A percentile compares a stretch with the other conserved stretches of the same genome.
phyloP scores from a whole-genome alignment of 768 basidiomycete species.

The Podaxis sp. region DNA sequence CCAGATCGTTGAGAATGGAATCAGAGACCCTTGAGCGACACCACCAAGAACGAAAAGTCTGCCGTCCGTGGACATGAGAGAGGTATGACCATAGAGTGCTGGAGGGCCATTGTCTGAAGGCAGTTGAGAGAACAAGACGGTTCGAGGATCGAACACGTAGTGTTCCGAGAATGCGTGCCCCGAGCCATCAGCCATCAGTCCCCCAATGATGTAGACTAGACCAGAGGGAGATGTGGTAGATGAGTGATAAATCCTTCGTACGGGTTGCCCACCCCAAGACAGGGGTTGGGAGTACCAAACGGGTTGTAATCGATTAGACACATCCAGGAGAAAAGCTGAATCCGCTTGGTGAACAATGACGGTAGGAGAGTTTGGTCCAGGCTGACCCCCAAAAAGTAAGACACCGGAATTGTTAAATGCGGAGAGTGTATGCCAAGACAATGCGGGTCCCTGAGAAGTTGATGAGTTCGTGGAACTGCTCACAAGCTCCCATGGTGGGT shows the following conservation, averaged over 20 bases:
- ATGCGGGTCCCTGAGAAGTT: constrained; percentile 51
- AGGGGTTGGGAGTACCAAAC: constrained; percentile 45
- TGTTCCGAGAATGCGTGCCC: constrained; percentile 58
- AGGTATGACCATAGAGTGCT: constrained; percentile 70
- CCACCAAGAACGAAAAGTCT: constrained; percentile 77
- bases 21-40: constrained; percentile 44
- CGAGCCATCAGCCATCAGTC: constrained; percentile 81
- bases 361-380: constrained; percentile 54
- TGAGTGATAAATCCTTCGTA: constrained; percentile 76
- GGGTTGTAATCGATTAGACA: constrained; percentile 35
- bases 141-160: constrained; percentile 55
- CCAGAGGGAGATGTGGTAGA: constrained; percentile 47
- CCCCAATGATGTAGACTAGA: constrained; percentile 71
- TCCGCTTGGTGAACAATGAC: constrained; percentile 53
- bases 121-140: constrained; percentile 51
- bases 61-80: constrained; percentile 67
- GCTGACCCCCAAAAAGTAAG: constrained; percentile 76
- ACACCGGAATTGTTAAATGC: constrained; percentile 52
- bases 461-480: constrained; percentile 42
- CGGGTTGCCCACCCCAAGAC: constrained; percentile 65
- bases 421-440: constrained; percentile 82
- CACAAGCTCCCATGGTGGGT: constrained; percentile 69
- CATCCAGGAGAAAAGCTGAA: constrained; percentile 59
- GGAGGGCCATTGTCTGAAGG: constrained; percentile 58
- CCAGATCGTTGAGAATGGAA: constrained; percentile 63